Evolutionary conservation across 805 yeast species (phyloP), one percentile per base, ranked within the genome.

Genomic region (Lipomyces orientalis): DNA sequence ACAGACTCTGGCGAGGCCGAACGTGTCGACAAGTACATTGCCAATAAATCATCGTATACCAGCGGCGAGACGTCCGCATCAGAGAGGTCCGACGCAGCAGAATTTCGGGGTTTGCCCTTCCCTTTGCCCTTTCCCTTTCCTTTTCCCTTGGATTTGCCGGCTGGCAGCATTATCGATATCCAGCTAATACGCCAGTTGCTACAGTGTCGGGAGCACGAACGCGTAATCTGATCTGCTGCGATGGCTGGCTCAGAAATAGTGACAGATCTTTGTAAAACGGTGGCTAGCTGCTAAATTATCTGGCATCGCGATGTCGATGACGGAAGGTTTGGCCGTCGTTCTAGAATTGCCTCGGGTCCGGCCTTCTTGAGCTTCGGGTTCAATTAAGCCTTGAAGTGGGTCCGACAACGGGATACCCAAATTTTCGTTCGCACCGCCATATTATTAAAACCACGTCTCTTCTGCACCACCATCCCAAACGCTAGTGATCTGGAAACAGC

Each of bases 61-160:
- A 52, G 33, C 34, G 63, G 57, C 54, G 64, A 16, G 31, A 54
- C 60, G 25, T 64, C 67, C 49, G 46, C 34, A 31, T 58, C 66
- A 22, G 61, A 58, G 12, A 39, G n/a, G 63, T 43, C 62, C 33
- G 58, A 22, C 60, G 37, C 59, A 39, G 6, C 43, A 10, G 51
- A 1, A 10, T 16, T 34, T 0, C 64, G 55, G 19, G 56, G 16
- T 52, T 65, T 68, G 60, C 69, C 69, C 31, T 68, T 68, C 54
- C 71, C 71, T 56, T 62, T 65, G 66, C 71, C 67, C 49, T 65
- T 65, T 33, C 68, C 68, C 55, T 68, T 65, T 33, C 68, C 68
- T 51, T 68, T 65, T 33, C 68, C 68, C 58, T 33, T 29, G 9
- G 65, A 34, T 60, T 60, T 63, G 54, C 67, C 65, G 46, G 65